A percentile compares a stretch with the other conserved stretches of the same genome.
Evolutionary conservation across 371 early-diverging fungal species (phyloP).

Genomic region (Massospora cicadina): DNA sequence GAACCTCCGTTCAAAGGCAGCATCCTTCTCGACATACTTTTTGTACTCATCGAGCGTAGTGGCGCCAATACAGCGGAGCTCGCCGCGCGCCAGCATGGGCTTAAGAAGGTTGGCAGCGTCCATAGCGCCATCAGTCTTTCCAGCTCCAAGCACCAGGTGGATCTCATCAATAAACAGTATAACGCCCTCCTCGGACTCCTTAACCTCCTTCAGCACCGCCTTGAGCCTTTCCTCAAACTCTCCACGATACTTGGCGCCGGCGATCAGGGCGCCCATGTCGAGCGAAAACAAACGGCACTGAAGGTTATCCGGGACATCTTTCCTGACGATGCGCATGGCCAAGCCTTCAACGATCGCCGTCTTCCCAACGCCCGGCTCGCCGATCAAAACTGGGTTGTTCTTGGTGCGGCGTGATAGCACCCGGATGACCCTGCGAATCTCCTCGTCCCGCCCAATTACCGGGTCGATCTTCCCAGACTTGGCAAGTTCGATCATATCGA

Average conservation of each 20-base stretch:
- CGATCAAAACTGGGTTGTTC: slow-evolving; percentile 82
- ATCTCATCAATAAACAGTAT: slow-evolving; percentile 99
- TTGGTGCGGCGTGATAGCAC: slow-evolving; percentile 73
- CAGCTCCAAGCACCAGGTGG: slow-evolving; percentile 86
- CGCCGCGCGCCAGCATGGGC: slow-evolving; percentile 72
- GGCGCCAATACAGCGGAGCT: slow-evolving; percentile 74
- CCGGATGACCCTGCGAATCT: slow-evolving; percentile 64
- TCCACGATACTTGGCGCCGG: slow-evolving; percentile 86
- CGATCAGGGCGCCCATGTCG: slow-evolving; percentile 91
- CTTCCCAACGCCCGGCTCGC: slow-evolving; percentile 89
- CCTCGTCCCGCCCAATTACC: slow-evolving; percentile 74
- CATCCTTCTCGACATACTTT: slow-evolving; percentile 61
- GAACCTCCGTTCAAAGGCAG: slow-evolving; percentile 83
- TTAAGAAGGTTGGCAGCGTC: slow-evolving; percentile 88
- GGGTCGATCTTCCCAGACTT: slow-evolving; percentile 61
- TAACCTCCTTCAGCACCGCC: slow-evolving; percentile 89
- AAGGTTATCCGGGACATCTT: slow-evolving; percentile 81
- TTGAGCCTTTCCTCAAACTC: slow-evolving; percentile 99
- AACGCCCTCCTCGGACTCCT: slow-evolving; percentile 69
- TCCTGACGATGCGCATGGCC: slow-evolving; percentile 89
- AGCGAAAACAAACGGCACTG: slow-evolving; percentile 78
- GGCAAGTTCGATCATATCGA: slow-evolving; percentile 68
- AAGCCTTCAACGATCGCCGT: slow-evolving; percentile 92
- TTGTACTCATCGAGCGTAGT: slow-evolving; percentile 81
- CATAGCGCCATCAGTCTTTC: slow-evolving; percentile 80